Evolutionary conservation across 805 yeast species (phyloP).

Genomic region (Saccharomycopsis lassenensis): DNA sequence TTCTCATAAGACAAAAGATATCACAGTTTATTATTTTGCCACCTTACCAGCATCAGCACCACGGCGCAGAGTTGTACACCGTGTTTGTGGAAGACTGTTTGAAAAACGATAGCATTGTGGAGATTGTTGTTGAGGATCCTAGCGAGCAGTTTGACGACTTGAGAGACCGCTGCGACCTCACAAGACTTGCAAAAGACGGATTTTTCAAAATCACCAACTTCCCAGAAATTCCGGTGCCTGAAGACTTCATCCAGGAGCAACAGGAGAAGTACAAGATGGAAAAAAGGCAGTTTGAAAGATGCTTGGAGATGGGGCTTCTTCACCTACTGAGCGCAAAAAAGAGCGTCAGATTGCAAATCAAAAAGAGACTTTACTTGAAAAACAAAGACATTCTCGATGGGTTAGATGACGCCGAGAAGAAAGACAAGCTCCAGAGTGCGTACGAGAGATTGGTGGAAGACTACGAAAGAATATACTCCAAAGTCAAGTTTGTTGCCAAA

Average conservation of each 20-base stretch:
- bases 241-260: slow-evolving; percentile 31
- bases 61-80: slow-evolving; percentile 61
- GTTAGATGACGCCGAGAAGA: slow-evolving; percentile 50
- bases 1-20: slow-evolving; percentile 53
- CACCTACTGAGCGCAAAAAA: slow-evolving; percentile 23
- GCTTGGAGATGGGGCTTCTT: slow-evolving; percentile 64
- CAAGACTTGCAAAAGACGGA: slow-evolving; percentile 30
- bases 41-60: slow-evolving; percentile 61
- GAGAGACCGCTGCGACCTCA: slow-evolving; percentile 72
- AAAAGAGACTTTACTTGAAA: slow-evolving; percentile 62
- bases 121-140: slow-evolving; percentile 90
- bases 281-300: slow-evolving; percentile 64
- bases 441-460: slow-evolving; percentile 60
- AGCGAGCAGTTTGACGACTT: slow-evolving; percentile 85
- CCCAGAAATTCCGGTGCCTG: slow-evolving; percentile 18
- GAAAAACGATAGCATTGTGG: slow-evolving; percentile 40
- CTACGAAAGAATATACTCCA: slow-evolving; percentile 45
- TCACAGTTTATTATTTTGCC: slow-evolving; percentile 85
- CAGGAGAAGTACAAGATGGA: slow-evolving; percentile 48
- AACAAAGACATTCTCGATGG: slow-evolving; percentile 69
- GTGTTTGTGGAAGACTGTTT: slow-evolving; percentile 46
- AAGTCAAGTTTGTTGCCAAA: slow-evolving; percentile 19
- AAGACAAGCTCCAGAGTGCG: slow-evolving; percentile 67
- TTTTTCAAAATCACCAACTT: slow-evolving; percentile 22
- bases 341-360: slow-evolving; percentile 49